A percentile compares a stretch with the other conserved stretches of the same genome.
Conservation (phyloP, 2,329 filamentous ascomycete species). For the Exophiala bonariae region DNA sequence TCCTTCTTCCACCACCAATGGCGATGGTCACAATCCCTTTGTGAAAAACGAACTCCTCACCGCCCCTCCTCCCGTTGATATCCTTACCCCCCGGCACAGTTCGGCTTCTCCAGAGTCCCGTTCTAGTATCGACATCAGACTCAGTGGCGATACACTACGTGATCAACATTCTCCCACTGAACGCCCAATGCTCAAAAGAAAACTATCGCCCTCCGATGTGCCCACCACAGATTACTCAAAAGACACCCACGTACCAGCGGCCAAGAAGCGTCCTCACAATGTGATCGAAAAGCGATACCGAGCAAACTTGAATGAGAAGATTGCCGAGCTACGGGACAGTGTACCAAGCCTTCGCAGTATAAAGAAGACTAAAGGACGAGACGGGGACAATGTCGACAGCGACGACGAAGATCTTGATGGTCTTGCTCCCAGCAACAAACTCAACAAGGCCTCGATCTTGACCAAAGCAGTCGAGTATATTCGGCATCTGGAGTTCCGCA, state of each 20-base stretch:
- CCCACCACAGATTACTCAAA: conserved; percentile 62
- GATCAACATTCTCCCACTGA: conserved; percentile 15
- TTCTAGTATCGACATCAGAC: conserved; percentile 23
- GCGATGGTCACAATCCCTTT: conserved; percentile 18
- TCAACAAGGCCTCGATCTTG: conserved; percentile 96
- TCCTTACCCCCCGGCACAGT: conserved; percentile 29
- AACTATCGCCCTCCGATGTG: conserved; percentile 61
- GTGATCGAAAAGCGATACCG: conserved; percentile 98
- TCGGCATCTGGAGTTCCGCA: conserved; percentile 86
- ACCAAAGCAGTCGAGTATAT: conserved; percentile 98
- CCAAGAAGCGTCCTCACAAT: conserved; percentile 95
- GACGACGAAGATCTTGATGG: conserved; percentile 81
- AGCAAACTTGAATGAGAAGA: conserved; percentile 96
- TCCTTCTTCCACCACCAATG: conserved; percentile 26
- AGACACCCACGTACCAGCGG: conserved; percentile 54
- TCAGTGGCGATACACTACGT: conserved; percentile 29
- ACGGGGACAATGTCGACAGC: conserved; percentile 61
- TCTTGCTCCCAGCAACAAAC: conserved; percentile 82
- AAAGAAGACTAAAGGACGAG: conserved; percentile 63
- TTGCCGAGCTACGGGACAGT: conserved; percentile 85
- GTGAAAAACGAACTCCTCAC: conserved; percentile 24
- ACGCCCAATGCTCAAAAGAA: conserved; percentile 60
- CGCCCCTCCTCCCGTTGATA: conserved; percentile 24
- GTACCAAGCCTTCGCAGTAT: conserved; percentile 87
- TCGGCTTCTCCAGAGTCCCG: conserved; percentile 27